Conservation (phyloP, 148 eudicot genomes). For the Selenicereus undatus region DNA sequence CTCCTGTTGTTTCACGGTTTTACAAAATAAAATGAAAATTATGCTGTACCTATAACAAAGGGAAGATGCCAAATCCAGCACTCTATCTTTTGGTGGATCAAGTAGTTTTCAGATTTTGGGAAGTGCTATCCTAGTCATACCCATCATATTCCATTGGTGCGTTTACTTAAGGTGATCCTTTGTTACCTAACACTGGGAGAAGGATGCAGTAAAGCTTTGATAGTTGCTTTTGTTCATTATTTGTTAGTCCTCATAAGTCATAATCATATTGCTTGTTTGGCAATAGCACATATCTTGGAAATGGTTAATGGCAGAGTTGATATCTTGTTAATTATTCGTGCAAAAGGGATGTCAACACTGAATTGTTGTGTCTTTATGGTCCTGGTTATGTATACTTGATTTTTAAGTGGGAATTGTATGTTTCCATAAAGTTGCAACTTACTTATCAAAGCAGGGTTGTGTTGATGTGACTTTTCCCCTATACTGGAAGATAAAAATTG, state of each 20-base stretch:
- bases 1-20: neutral
- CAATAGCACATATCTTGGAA: neutral
- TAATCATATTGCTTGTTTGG: neutral
- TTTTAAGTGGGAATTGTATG: neutral
- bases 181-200: neutral
- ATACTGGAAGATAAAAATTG: neutral
- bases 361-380: neutral
- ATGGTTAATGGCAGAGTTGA: neutral
- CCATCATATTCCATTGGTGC: slow-evolving; percentile 9
- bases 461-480: neutral
- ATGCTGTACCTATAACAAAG: neutral
- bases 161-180: slow-evolving; percentile 14
- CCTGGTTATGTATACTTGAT: neutral
- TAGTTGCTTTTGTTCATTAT: neutral
- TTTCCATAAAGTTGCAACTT: neutral
- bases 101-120: neutral
- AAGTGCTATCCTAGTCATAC: slow-evolving; percentile 5
- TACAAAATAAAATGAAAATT: neutral
- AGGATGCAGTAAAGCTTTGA: slow-evolving; percentile 7
- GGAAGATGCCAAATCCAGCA: slow-evolving; percentile 15
- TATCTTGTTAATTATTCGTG: neutral
- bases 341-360: too few species aligned
- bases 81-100: slow-evolving; percentile 18
- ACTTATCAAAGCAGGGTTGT: neutral
- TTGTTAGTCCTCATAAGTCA: too few species aligned